Base-by-base conservation (phyloP, 176 grass and related monocot genomes). In the Oryza rufipogon region DNA sequence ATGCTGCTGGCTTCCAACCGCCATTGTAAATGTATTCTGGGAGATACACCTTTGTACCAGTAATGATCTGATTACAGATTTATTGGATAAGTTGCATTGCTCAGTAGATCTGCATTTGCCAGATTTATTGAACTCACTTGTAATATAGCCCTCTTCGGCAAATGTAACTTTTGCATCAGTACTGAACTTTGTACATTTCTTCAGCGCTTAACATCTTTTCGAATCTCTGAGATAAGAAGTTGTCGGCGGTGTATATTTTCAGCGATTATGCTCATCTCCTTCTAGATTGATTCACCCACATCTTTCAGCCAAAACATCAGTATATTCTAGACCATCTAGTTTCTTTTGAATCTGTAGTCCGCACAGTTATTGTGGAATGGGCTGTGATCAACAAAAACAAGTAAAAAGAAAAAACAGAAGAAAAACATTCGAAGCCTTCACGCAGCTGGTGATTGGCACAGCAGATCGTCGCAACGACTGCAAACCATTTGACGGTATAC, bases 21-120 rank as follows among this genome's bases (percentile, higher is more conserved):
- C 10, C 61, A 48, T 6, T 86, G 84, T 83, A 90, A 79, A 87
- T 90, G 75, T 87, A 87, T 83, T 81, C 71, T 75, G 69, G 32
- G 71, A 38, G 39, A 68, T 68, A 20, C 46, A 38, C 39, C 25
- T 78, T 68, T 86, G 79, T 79, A 74, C 70, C 68, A 64, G 60
- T 67, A 90, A 68, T 83, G 16, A 63, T 83, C 60, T 80, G 68
- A 63, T 83, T 90, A 49, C 48, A 22, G n/a, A 49, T 41, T 64
- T 86, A 28, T 49, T 12, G 36, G 42, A 48, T 66, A 79, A 82
- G 58, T 10, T 79, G 79, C 51, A 45, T 58, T 86, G 22, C 76
- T 86, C n/a, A 51, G 75, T 83, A 86, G 68, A 45, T 69, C 74
- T 78, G 68, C 74, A 48, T 41, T 22, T 41, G 74, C 3, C 38